Evolutionary conservation across 495 filamentous ascomycete genomes (phyloP).

Genomic region (Daldinia childiae): DNA sequence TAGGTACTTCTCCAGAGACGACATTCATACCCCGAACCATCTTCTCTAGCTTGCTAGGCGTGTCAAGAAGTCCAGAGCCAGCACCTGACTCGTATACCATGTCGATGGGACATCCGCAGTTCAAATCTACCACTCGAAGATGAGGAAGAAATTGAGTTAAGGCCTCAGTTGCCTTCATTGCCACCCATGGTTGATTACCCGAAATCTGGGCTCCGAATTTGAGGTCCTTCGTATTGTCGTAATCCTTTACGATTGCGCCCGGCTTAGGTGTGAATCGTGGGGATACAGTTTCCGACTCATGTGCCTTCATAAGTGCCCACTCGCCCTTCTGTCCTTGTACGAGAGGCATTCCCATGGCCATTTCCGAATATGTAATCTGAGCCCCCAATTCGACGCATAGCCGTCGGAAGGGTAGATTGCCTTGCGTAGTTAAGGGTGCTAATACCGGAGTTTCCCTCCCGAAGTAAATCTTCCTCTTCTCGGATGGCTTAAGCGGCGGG

Average conservation of each 20-base stretch:
- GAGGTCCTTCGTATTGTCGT: constrained; percentile 82
- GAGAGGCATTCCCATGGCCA: constrained; percentile 92
- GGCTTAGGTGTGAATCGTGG: constrained; percentile 62
- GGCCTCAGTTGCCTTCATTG: constrained; percentile 84
- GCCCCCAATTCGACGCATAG: constrained; percentile 91
- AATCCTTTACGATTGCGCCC: constrained; percentile 68
- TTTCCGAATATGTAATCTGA: constrained; percentile 95
- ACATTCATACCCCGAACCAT: constrained; percentile 95
- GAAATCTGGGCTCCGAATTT: constrained; percentile 93
- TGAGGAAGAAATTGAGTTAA: constrained; percentile 78
- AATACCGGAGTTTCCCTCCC: constrained; percentile 90
- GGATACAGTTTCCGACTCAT: constrained; percentile 77
- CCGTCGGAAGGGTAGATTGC: constrained; percentile 95
- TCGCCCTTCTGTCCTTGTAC: constrained; percentile 91
- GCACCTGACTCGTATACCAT: constrained; percentile 85
- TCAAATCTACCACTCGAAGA: constrained; percentile 89
- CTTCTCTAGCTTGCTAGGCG: constrained; percentile 82
- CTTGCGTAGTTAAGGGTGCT: constrained; percentile 88
- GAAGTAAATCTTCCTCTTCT: constrained; percentile 93
- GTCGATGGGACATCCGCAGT: constrained; percentile 97
- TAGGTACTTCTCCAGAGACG: constrained; percentile 85
- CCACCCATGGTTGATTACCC: constrained; percentile 86
- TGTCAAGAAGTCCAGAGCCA: constrained; percentile 93
- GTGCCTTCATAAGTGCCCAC: constrained; percentile 93
- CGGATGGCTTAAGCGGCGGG: constrained; percentile 85